Evolutionary conservation across 371 early-diverging fungal genomes (phyloP), one percentile per base, ranked within the genome.

Genomic region (Mucor circinelloides): DNA sequence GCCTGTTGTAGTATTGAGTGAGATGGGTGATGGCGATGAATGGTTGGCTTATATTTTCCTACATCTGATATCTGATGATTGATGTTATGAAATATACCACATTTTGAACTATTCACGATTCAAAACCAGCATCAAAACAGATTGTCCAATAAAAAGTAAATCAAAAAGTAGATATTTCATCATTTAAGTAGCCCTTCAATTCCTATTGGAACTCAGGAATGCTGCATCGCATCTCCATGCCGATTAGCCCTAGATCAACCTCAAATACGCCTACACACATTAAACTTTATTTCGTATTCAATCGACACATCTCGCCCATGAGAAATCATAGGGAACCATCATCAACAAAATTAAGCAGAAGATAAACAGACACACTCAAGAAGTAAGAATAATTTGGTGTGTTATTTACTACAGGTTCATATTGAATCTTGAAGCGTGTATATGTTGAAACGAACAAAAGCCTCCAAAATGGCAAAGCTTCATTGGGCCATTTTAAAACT

Each of bases 51-150:
- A 40, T 50, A 50, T 50, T 50, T 50, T 25, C 10, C 50, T 23
- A 50, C 10, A 23, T 50, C 50, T 23, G 50, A 6, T 23, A 23
- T 50, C 50, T 23, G 50, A 6, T 48, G 3, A 48, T 6, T 6
- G 48, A 48, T 23, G n/a, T 58, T 17, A 9, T 36, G 36, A 3
- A 40, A 38, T 60, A 17, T 25, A 27, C 10, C 6, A 42, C 42
- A 36, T 36, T 17, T 59, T 42, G 25, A 15, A 17, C 23, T 23
- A 59, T 23, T 28, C 15, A 27, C 6, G 6, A 27, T 27, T 54
- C 2, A 38, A 36, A 36, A 28, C 28, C 64, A 25, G 56, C 55
- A 63, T 63, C 56, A 63, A 56, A 28, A 28, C 28, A 63, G 64
- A 63, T 63, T 38, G 27, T 42, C 64, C 64, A 63, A 63, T 63